Evolutionary conservation across 331 rosid genomes (phyloP), one percentile per base, ranked within the genome.

Genomic region (Quercus lobata): DNA sequence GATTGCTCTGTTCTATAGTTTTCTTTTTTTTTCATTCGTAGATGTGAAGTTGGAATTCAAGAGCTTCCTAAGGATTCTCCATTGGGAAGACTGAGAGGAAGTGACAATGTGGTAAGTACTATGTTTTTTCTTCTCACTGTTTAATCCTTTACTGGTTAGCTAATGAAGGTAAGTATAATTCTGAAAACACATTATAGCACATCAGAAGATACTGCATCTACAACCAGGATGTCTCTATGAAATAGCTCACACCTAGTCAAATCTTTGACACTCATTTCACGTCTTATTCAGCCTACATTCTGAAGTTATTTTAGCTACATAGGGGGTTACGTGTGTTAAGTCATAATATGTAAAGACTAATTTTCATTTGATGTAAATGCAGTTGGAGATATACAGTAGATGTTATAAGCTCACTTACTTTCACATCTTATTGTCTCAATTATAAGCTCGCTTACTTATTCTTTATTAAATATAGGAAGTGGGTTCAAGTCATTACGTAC

Each of bases 31-130:
- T 55, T 62, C 73, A 17, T 71, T 79, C 21, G 16, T 56, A 91
- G 98, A 78, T 92, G 92, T 91, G 94, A 94, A 89, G 97, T 94
- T 79, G 97, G 97, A 80, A 85, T 94, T 85, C 97, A 86, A 76
- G 98, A 91, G 88, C 85, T 94, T 80, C 90, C 92, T 1, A 86
- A 79, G 87, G 84, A 88, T 87, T 92, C 97, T 85, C 79, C 97
- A 49, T 55, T 92, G 25, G 98, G 98, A 88, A 91, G 97, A 82
- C 84, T 94, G 72, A 90, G 91, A 88, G 98, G 98, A 90, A 94
- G 98, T 84, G 97, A 94, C 83, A 94, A 92, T 85, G 90, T 94
- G 91, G 98, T 91, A 87, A 75, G 88, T 80, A 75, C 16, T 65
- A 56, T 80, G 56, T 49, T 76, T 77, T 66, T 34, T 56, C 49